Conservation (phyloP, 2,329 filamentous ascomycete species). For the Verticillium albo-atrum region DNA sequence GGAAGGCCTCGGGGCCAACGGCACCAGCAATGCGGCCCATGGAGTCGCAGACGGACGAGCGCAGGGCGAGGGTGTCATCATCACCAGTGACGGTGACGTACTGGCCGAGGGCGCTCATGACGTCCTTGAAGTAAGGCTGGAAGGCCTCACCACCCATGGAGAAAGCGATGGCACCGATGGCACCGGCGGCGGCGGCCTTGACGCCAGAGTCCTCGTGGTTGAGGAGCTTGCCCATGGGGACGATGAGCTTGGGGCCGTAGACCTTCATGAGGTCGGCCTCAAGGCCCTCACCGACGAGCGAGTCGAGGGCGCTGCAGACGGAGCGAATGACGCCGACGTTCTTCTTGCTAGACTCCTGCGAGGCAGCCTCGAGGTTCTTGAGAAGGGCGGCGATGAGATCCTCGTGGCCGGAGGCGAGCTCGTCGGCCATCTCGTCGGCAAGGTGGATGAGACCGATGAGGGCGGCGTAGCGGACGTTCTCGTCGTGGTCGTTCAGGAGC, state of each 20-base stretch:
- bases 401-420: slow-evolving; percentile 81
- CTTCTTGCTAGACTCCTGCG: slow-evolving; percentile 65
- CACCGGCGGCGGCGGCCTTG: slow-evolving; percentile 84
- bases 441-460: slow-evolving; percentile 84
- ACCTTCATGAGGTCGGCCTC: slow-evolving; percentile 75
- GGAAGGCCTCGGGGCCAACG: slow-evolving; percentile 80
- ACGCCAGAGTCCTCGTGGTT: slow-evolving; percentile 81
- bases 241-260: slow-evolving; percentile 79
- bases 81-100: slow-evolving; percentile 84
- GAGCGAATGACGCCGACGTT: slow-evolving; percentile 84
- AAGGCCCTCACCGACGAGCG: slow-evolving; percentile 82
- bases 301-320: slow-evolving; percentile 85
- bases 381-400: slow-evolving; percentile 79
- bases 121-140: slow-evolving; percentile 84
- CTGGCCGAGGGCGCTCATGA: slow-evolving; percentile 82
- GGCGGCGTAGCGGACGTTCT: slow-evolving; percentile 79
- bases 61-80: slow-evolving; percentile 84
- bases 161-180: slow-evolving; percentile 84
- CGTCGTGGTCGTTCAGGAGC: slow-evolving; percentile 79
- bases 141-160: slow-evolving; percentile 80
- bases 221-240: slow-evolving; percentile 79
- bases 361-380: slow-evolving; percentile 82
- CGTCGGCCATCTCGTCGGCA: slow-evolving; percentile 89
- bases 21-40: slow-evolving; percentile 90
- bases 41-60: slow-evolving; percentile 85